Percentiles rank a stretch among this genome's conserved stretches.
phyloP scores from a whole-genome alignment of 1,284 basidiomycete species.

The Hypsizygus ulmarius region DNA sequence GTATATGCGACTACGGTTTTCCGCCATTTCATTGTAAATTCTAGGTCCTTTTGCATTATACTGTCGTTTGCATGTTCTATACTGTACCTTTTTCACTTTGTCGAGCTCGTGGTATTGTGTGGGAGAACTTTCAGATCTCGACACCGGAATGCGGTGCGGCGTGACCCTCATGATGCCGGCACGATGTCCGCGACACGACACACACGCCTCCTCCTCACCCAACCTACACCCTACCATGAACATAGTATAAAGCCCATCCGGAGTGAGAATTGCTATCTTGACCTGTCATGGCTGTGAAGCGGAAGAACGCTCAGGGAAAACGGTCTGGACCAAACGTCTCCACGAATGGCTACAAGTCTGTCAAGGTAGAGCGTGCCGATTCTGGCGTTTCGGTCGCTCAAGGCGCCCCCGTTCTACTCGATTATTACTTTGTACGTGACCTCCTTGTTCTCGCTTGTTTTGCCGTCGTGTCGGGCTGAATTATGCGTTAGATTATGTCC shows the following conservation, averaged over 20 bases:
- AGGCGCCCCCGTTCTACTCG: slow-evolving; percentile 41
- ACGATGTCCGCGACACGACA: no score
- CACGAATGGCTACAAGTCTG: slow-evolving; percentile 2
- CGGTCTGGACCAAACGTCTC: neutral
- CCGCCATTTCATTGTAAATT: slow-evolving; percentile 30
- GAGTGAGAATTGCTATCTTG: neutral
- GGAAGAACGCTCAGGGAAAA: slow-evolving; percentile 7
- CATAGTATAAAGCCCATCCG: slow-evolving; percentile 2
- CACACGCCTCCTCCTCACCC: no score
- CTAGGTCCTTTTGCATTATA: neutral
- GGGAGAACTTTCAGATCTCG: no score
- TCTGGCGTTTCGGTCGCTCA: slow-evolving; percentile 28
- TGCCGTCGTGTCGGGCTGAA: slow-evolving; percentile 8
- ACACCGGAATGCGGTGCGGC: no score
- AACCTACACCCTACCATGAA: neutral
- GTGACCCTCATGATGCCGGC: no score
- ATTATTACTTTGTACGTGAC: slow-evolving; percentile 41
- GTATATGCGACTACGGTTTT: slow-evolving; percentile 70
- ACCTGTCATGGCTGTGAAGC: slow-evolving; percentile 18
- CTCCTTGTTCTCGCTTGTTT: neutral
- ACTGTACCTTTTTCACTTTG: no score
- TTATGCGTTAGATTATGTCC: slow-evolving; percentile 38
- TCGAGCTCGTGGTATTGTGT: no score
- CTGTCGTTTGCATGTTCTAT: no score
- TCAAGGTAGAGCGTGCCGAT: slow-evolving; percentile 8